Conservation (phyloP, 257 asterid species). For the Gynochthodes officinalis region DNA sequence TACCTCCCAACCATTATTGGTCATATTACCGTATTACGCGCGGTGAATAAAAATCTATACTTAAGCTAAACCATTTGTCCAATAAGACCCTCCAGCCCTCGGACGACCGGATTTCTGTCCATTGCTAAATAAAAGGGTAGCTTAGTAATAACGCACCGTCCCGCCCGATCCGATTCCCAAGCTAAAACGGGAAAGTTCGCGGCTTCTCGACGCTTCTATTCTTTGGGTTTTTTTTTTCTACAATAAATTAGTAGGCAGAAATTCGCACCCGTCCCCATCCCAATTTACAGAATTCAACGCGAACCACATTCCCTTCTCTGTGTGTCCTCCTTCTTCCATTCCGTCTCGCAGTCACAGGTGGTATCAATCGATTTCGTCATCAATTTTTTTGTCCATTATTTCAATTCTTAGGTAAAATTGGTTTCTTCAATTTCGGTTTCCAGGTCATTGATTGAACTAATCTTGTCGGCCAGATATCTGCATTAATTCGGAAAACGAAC, state of each 20-base stretch:
- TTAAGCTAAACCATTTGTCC: too few relatives aligned
- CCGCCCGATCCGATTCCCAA: neutral
- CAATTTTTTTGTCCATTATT: too few relatives aligned
- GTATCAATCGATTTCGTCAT: too few relatives aligned
- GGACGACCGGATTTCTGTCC: too few relatives aligned
- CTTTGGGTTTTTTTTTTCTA: neutral
- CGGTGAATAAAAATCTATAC: too few relatives aligned
- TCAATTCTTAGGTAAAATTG: neutral
- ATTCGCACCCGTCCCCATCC: neutral
- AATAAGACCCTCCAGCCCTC: too few relatives aligned
- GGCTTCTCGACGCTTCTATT: conserved; percentile 24
- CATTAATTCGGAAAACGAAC: conserved; percentile 37
- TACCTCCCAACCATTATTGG: too few relatives aligned
- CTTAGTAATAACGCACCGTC: conserved; percentile 9
- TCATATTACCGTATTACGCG: too few relatives aligned
- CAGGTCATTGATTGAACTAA: conserved; percentile 38
- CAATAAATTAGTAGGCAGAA: neutral
- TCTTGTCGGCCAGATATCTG: conserved; percentile 31
- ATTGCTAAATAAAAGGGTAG: neutral
- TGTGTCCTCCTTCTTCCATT: neutral
- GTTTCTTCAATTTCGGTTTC: conserved; percentile 8
- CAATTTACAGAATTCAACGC: neutral
- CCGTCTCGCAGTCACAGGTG: too few relatives aligned
- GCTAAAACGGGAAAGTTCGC: neutral
- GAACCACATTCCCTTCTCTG: neutral